phyloP scores from a whole-genome alignment of 805 yeast species.

The Ogataea salicorniae region DNA sequence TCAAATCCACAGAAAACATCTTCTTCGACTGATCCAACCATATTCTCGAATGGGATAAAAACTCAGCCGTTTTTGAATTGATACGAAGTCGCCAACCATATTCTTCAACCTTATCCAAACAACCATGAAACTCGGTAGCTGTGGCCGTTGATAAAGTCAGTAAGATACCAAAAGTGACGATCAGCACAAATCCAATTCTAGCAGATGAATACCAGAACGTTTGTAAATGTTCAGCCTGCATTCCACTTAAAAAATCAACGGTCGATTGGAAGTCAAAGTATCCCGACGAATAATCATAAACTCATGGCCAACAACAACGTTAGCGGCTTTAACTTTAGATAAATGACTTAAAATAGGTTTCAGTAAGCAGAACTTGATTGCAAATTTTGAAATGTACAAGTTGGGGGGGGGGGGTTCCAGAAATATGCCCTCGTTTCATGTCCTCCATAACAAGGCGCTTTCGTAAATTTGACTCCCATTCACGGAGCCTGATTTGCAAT shows the following conservation, averaged over 20 bases:
- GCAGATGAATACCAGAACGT: constrained; percentile 18
- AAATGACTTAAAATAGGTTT: constrained; percentile 12
- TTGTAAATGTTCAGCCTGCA: constrained; percentile 17
- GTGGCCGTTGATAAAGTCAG: constrained; percentile 5
- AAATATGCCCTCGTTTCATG: constrained; percentile 13
- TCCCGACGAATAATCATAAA: constrained; percentile 5
- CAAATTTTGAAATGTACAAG: constrained; percentile 8
- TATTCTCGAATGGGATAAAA: constrained; percentile 10
- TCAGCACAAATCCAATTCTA: constrained; percentile 6
- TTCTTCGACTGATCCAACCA: constrained; percentile 14
- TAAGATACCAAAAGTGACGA: constrained; percentile 10
- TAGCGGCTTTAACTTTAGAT: constrained; percentile 2
- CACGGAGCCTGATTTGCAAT: constrained; percentile 7
- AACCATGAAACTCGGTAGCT: constrained; percentile 1
- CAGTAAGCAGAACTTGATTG: constrained; percentile 6
- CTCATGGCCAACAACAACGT: constrained; percentile 4
- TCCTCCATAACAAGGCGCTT: constrained; percentile 7
- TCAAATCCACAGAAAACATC: not conserved
- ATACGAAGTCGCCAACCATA: constrained; percentile 14
- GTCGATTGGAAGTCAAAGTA: constrained; percentile 9
- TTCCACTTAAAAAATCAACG: constrained; percentile 10
- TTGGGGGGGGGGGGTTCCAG: constrained; percentile 16
- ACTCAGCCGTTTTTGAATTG: constrained; percentile 17
- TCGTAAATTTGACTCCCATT: constrained; percentile 12
- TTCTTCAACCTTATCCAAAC: constrained; percentile 12